A percentile compares a stretch with the other conserved stretches of the same genome.
Evolutionary conservation across 306 rosid genomes (phyloP).

Genomic region (cucumber (Cucumis sativus)): DNA sequence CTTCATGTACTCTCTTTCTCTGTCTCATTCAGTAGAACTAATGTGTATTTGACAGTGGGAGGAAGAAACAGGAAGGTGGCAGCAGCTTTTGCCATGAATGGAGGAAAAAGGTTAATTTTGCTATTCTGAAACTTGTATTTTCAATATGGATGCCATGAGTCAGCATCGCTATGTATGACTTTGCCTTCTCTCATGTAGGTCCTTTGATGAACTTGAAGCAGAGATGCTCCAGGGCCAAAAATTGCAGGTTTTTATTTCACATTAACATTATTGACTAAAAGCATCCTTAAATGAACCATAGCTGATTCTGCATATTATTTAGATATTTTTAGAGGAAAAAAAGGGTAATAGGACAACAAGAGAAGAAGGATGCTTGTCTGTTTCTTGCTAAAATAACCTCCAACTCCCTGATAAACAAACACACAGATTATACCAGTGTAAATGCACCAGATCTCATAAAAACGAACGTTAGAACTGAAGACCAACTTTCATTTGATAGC

Average conservation of each 20-base stretch:
- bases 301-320: background rate
- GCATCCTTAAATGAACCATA: background rate
- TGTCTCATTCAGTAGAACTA: background rate
- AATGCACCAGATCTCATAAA: background rate
- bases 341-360: background rate
- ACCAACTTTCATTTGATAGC: background rate
- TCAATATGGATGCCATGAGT: background rate
- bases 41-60: conserved; percentile 56
- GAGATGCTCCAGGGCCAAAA: conserved; percentile 83
- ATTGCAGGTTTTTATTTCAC: conserved; percentile 46
- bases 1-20: background rate
- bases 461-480: background rate
- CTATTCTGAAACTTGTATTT: conserved; percentile 7
- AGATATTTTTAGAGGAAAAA: background rate
- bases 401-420: background rate
- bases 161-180: background rate
- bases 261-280: background rate
- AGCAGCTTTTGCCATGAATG: conserved; percentile 67
- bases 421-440: background rate
- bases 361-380: background rate
- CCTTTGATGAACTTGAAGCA: conserved; percentile 84
- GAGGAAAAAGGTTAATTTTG: conserved; percentile 54
- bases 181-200: conserved; percentile 27
- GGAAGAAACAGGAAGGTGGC: conserved; percentile 96
- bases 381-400: background rate